phyloP scores from a whole-genome alignment of 805 yeast species.

The Metschnikowia amazonensis region DNA sequence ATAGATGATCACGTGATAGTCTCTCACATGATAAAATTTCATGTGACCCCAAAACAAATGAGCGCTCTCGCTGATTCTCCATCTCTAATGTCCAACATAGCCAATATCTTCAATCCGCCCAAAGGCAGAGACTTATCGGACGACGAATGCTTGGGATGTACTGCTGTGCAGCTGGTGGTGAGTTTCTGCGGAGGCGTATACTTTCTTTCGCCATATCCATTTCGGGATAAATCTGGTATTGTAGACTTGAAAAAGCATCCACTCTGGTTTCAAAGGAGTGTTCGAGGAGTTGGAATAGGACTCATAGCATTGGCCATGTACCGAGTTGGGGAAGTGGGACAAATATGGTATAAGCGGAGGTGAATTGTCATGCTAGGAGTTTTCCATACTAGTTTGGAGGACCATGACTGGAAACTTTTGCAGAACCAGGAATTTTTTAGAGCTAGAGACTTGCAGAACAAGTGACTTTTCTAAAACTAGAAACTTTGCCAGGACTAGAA shows the following conservation, averaged over 20 bases:
- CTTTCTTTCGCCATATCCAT: constrained; percentile 54
- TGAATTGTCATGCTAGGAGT: no score
- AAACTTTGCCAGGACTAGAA: no score
- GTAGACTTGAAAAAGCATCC: constrained; percentile 40
- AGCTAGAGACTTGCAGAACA: no score
- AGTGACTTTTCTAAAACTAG: no score
- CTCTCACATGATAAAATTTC: no score
- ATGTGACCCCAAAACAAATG: no score
- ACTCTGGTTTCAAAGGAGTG: constrained; percentile 56
- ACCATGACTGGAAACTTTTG: no score
- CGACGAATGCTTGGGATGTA: constrained; percentile 65
- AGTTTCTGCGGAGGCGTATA: constrained; percentile 61
- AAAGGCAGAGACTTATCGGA: constrained; percentile 39
- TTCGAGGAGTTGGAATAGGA: constrained; percentile 52
- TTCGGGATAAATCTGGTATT: constrained; percentile 41
- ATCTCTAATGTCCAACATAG: constrained; percentile 51
- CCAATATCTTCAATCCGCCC: constrained; percentile 51
- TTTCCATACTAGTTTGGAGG: no score
- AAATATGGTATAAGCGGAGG: constrained; percentile 15
- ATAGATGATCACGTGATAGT: background rate
- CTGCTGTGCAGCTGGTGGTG: constrained; percentile 57
- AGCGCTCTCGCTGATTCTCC: no score
- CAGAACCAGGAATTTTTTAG: no score
- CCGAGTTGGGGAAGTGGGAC: constrained; percentile 55
- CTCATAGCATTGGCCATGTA: constrained; percentile 55